A percentile compares a stretch with the other conserved stretches of the same genome.
phyloP scores from a whole-genome alignment of 331 rosid genomes.

The Acacia pycnantha region DNA sequence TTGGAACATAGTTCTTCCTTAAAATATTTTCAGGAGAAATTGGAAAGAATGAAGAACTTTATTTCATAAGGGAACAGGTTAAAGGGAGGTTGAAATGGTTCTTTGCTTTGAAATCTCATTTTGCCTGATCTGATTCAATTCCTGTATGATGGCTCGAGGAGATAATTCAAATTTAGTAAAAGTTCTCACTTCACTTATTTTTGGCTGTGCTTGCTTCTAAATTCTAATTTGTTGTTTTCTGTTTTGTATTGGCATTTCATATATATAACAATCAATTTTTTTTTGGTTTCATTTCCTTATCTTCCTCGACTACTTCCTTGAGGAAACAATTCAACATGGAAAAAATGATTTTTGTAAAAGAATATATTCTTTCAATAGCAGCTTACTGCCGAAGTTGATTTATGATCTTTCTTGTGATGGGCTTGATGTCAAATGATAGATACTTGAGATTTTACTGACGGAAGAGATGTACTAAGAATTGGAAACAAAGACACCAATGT shows the following conservation, averaged over 20 bases:
- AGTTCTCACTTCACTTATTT: neutral
- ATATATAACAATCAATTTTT: slow-evolving; percentile 1
- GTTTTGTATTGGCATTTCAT: slow-evolving; percentile 19
- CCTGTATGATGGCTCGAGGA: neutral
- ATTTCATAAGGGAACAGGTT: neutral
- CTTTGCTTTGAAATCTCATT: neutral
- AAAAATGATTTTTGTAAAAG: slow-evolving; percentile 17
- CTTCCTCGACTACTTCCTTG: neutral
- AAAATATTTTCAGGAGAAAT: neutral
- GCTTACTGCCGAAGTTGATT: slow-evolving; percentile 23
- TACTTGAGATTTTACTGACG: slow-evolving; percentile 7
- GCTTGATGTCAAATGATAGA: neutral
- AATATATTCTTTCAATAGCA: slow-evolving; percentile 15
- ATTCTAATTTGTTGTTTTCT: slow-evolving; percentile 20
- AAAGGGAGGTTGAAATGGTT: neutral
- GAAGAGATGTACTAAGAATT: slow-evolving; percentile 40
- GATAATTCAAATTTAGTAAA: neutral
- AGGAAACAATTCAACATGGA: slow-evolving; percentile 22
- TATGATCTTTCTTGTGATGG: slow-evolving; percentile 22
- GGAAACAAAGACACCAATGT: slow-evolving; percentile 76
- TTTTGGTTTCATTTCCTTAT: slow-evolving; percentile 14
- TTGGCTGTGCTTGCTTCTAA: slow-evolving; percentile 1
- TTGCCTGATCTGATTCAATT: neutral
- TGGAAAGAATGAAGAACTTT: neutral
- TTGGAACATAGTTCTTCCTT: neutral